Percentiles rank a stretch among this genome's conserved stretches.
phyloP scores from a whole-genome alignment of 1,139 yeast species.

The Nadsonia starkeyi-henricii region DNA sequence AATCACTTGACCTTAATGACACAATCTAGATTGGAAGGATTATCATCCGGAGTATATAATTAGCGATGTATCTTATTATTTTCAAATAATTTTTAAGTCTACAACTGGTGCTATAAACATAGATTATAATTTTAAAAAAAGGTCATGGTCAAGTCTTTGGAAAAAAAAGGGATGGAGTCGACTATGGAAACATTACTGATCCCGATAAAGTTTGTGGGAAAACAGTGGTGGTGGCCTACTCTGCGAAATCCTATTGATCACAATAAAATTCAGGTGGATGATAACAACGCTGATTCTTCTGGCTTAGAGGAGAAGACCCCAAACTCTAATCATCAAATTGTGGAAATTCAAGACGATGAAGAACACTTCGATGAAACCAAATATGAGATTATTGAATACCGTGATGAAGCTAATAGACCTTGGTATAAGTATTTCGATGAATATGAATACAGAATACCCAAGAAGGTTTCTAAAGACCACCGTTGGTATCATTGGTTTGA shows the following conservation, averaged over 20 bases:
- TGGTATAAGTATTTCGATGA: constrained; percentile 6
- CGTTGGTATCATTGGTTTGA: constrained; percentile 6
- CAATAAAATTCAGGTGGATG: background rate
- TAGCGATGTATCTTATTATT: background rate
- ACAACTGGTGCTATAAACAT: background rate
- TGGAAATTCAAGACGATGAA: no score
- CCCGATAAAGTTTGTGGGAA: no score
- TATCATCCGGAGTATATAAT: background rate
- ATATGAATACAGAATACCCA: constrained; percentile 3
- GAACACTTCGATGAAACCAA: background rate
- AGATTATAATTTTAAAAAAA: no score
- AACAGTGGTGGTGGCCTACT: background rate
- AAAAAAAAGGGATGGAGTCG: no score
- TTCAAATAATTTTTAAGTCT: no score
- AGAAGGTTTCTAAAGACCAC: constrained; percentile 2
- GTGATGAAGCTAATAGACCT: constrained; percentile 5
- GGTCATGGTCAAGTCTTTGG: background rate
- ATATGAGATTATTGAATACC: constrained; percentile 2
- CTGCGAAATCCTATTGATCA: background rate
- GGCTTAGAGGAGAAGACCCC: background rate
- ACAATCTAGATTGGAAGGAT: background rate
- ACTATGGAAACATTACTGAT: no score
- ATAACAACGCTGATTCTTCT: background rate
- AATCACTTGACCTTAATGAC: background rate
- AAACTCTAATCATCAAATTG: background rate